Evolutionary conservation across 2,329 filamentous ascomycete genomes (phyloP), one percentile per base, ranked within the genome.

Genomic region (Cordyceps farinosa): DNA sequence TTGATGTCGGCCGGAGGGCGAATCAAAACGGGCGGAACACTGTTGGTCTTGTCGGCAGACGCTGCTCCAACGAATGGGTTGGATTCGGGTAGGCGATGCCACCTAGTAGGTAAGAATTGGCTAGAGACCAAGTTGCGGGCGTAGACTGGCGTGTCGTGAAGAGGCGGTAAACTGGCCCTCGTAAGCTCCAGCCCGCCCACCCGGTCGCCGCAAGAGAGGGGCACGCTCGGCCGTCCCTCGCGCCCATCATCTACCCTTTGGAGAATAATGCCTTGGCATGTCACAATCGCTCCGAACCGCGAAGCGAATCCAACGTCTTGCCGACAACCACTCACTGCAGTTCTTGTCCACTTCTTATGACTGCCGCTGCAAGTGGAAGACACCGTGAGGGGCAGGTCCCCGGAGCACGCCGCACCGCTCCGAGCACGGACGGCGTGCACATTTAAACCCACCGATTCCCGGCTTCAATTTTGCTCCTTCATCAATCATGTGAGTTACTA

Each of bases 101-200:
- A 8, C 30, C 17, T 5, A 22, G 5, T 2, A 13, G 53, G 6
- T 9, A 15, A 11, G 17, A 29, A 45, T 30, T 7, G 22, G 5
- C n/a, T 27, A 29, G 57, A 10, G 22, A 56, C 1, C 6, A 27
- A 22, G 8, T 32, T 30, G 36, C 15, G 3, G 27, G 1, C 6
- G 40, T 45, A 32, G 8, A 40, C 22, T 59, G 45, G 13, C 38
- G 38, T 32, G 27, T 52, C 57, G 47, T 60, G 36, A 52, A 60
- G 57, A 60, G 36, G 47, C 57, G 57, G 57, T 60, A 60, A 60
- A 52, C 36, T 44, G 22, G 57, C 9, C 57, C 38, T 60, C 36
- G 57, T 52, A 40, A 42, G 56, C 56, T 60, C 57, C 38, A 52
- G 57, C 47, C 29, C 57, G 44, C 47, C 27, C 47, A 29, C 53